A percentile compares a stretch with the other conserved stretches of the same genome.
Conservation (phyloP, 176 grass and related monocot genomes). For the Typha latifolia region DNA sequence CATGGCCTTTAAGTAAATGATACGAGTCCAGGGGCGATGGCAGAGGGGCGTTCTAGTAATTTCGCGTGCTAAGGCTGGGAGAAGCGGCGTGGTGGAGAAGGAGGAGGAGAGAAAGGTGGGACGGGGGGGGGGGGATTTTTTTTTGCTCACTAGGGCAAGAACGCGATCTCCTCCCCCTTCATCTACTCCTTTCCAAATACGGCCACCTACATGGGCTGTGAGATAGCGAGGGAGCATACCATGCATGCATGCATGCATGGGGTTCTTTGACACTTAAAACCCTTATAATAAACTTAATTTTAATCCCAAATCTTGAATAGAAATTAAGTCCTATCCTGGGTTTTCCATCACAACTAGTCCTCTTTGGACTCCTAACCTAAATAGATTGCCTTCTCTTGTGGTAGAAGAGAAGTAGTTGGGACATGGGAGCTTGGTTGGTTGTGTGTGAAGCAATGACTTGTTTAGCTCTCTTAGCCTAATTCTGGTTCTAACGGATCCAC, state of each 20-base stretch:
- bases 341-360: too few species aligned
- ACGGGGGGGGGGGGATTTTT: not conserved
- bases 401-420: too few species aligned
- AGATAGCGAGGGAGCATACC: not conserved
- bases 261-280: not conserved
- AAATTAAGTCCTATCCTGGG: not conserved
- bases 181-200: conserved; percentile 2
- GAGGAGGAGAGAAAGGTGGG: not conserved
- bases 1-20: not conserved
- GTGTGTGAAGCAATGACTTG: too few species aligned
- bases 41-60: not conserved
- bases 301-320: not conserved
- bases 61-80: not conserved
- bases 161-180: not conserved
- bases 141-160: not conserved
- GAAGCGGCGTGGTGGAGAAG: not conserved
- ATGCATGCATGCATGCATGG: conserved; percentile 5
- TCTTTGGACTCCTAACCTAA: too few species aligned
- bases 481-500: too few species aligned
- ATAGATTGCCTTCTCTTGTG: too few species aligned
- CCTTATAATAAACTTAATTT: not conserved
- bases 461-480: too few species aligned
- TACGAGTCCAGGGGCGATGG: not conserved
- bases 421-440: too few species aligned
- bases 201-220: not conserved